A percentile compares a stretch with the other conserved stretches of the same genome.
phyloP scores from a whole-genome alignment of 805 yeast species.

The Suhomyces xylopsoci region DNA sequence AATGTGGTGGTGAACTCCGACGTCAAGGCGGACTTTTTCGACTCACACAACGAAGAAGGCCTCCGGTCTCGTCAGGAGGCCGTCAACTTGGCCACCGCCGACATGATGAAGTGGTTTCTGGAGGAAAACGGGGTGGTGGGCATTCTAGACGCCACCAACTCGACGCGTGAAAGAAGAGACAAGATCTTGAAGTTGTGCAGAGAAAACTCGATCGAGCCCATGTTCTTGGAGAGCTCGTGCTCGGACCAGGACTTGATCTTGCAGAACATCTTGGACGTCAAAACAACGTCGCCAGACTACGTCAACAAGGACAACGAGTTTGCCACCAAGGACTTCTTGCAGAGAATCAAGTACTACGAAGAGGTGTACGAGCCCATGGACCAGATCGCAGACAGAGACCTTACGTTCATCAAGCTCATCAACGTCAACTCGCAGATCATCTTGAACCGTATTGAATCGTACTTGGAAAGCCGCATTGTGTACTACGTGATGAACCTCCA shows the following conservation, averaged over 20 bases:
- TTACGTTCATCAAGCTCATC: slow-evolving; percentile 83
- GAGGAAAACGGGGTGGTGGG: slow-evolving; percentile 85
- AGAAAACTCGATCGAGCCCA: slow-evolving; percentile 72
- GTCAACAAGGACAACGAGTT: slow-evolving; percentile 61
- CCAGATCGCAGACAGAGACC: slow-evolving; percentile 49
- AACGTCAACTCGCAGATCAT: slow-evolving; percentile 87
- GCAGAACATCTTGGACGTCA: slow-evolving; percentile 82
- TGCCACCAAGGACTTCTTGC: slow-evolving; percentile 69
- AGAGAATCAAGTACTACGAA: slow-evolving; percentile 73
- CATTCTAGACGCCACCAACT: slow-evolving; percentile 89
- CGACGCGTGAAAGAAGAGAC: slow-evolving; percentile 68
- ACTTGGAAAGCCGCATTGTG: slow-evolving; percentile 87
- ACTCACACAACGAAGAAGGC: slow-evolving; percentile 63
- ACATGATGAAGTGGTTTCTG: slow-evolving; percentile 83
- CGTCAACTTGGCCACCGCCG: slow-evolving; percentile 65
- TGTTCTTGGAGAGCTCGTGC: slow-evolving; percentile 91
- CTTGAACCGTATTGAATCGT: slow-evolving; percentile 81
- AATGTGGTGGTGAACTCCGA: slow-evolving; percentile 45
- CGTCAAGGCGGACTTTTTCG: slow-evolving; percentile 77
- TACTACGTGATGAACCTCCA: slow-evolving; percentile 95
- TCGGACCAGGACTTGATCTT: slow-evolving; percentile 74
- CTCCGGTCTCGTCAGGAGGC: slow-evolving; percentile 63
- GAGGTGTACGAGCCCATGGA: slow-evolving; percentile 75
- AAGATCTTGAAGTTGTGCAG: slow-evolving; percentile 60
- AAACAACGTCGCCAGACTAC: slow-evolving; percentile 84